phyloP scores from a whole-genome alignment of 306 rosid genomes.

The Erythrophleum fordii region DNA sequence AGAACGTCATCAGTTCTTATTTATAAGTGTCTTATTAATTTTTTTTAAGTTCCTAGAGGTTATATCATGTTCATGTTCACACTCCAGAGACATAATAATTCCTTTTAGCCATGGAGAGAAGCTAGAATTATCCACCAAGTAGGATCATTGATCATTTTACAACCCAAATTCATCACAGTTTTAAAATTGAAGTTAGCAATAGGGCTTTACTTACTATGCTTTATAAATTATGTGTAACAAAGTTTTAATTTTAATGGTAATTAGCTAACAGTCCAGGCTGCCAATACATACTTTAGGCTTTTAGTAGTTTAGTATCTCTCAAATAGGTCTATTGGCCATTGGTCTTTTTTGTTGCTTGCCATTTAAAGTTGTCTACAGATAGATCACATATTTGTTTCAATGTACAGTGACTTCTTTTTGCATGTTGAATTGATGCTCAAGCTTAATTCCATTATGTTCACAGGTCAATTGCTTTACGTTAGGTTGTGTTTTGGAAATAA shows the following conservation, averaged over 20 bases:
- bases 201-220: neutral
- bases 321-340: neutral
- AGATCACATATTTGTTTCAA: neutral
- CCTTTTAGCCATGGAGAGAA: neutral
- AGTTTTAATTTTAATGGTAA: neutral
- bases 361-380: neutral
- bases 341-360: neutral
- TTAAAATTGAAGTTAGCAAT: neutral
- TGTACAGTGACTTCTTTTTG: neutral
- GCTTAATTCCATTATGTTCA: constrained; percentile 21
- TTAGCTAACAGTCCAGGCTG: neutral
- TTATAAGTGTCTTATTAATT: neutral
- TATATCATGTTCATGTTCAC: constrained; percentile 2
- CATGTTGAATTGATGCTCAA: neutral
- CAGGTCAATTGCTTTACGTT: constrained; percentile 30
- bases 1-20: neutral
- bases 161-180: constrained; percentile 3
- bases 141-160: neutral
- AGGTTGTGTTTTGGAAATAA: constrained; percentile 5
- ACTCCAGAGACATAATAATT: neutral
- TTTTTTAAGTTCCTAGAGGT: neutral
- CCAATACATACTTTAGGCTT: neutral
- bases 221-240: neutral
- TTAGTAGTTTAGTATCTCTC: neutral
- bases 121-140: constrained; percentile 6